Percentiles rank a stretch among this genome's conserved stretches.
phyloP scores from a whole-genome alignment of 352 stramenopile species.

The Phytophthora nicotianae region DNA sequence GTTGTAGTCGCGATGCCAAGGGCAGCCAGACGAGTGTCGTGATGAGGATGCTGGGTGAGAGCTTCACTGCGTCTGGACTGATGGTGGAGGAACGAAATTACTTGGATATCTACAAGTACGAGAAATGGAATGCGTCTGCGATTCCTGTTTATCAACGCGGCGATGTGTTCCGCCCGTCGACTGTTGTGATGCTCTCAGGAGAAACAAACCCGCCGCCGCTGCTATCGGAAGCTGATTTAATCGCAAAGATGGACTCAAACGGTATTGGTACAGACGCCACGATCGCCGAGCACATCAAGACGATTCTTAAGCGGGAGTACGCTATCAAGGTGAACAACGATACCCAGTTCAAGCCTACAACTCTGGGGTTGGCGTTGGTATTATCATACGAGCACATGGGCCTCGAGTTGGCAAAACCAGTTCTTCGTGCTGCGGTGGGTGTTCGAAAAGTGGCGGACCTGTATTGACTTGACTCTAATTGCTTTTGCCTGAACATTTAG shows the following conservation, averaged over 20 bases:
- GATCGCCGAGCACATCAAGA: constrained; percentile 98
- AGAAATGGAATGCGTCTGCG: constrained; percentile 89
- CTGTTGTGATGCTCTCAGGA: constrained; percentile 68
- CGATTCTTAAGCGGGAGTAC: constrained; percentile 98
- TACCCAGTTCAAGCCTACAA: constrained; percentile 94
- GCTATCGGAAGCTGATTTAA: constrained; percentile 93
- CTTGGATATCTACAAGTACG: constrained; percentile 95
- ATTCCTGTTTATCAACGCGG: constrained; percentile 88
- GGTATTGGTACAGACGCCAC: constrained; percentile 96
- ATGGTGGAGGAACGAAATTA: constrained; percentile 95
- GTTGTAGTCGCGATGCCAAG: constrained; percentile 95
- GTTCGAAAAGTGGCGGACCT: background rate
- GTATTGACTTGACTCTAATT: constrained; percentile 12
- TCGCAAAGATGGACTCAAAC: constrained; percentile 94
- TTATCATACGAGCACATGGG: constrained; percentile 94
- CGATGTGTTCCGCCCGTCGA: constrained; percentile 76
- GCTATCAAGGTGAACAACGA: constrained; percentile 94
- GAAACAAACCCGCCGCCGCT: constrained; percentile 87
- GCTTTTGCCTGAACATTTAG: constrained; percentile 32
- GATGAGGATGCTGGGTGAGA: constrained; percentile 88
- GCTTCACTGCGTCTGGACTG: constrained; percentile 88
- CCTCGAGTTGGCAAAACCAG: constrained; percentile 96
- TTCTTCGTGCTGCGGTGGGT: constrained; percentile 87
- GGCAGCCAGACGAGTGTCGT: constrained; percentile 90
- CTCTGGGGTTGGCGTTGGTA: constrained; percentile 90